Evolutionary conservation across 768 basidiomycete species (phyloP).

Genomic region (Hemileccinum rubropunctum): DNA sequence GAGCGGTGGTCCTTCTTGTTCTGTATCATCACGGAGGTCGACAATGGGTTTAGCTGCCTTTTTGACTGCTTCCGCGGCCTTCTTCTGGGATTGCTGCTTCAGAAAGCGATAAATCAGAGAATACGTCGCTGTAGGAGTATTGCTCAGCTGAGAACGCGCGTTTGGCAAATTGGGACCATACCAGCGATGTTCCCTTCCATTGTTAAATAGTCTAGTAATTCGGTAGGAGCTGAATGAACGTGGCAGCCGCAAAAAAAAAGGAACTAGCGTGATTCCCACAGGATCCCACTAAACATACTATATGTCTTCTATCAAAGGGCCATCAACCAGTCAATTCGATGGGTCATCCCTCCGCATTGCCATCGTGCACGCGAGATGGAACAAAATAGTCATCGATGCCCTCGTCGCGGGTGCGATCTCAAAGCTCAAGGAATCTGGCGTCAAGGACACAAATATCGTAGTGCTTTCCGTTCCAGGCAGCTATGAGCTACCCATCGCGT

Average conservation of each 20-base stretch:
- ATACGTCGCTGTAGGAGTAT: slow-evolving; percentile 57
- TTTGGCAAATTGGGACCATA: slow-evolving; percentile 28
- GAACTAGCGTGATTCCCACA: slow-evolving; percentile 16
- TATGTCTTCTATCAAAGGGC: slow-evolving; percentile 72
- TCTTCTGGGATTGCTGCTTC: slow-evolving; percentile 57
- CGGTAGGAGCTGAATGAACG: not conserved
- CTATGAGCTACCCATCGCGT: slow-evolving; percentile 89
- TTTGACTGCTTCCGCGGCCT: slow-evolving; percentile 71
- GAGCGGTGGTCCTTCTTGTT: slow-evolving; percentile 49
- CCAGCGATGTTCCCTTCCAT: slow-evolving; percentile 56
- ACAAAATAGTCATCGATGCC: slow-evolving; percentile 80
- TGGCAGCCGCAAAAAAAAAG: too few relatives aligned
- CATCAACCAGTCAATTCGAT: slow-evolving; percentile 62
- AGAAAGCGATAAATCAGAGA: slow-evolving; percentile 75
- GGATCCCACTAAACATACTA: not conserved
- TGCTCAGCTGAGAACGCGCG: slow-evolving; percentile 10
- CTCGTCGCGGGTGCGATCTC: slow-evolving; percentile 75
- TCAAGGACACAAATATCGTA: slow-evolving; percentile 87
- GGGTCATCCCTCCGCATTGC: slow-evolving; percentile 81
- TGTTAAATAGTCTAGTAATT: not conserved
- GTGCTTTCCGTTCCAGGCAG: slow-evolving; percentile 92
- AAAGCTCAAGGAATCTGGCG: slow-evolving; percentile 82
- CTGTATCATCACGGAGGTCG: slow-evolving; percentile 53
- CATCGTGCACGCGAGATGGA: slow-evolving; percentile 97
- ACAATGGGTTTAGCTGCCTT: slow-evolving; percentile 67